Evolutionary conservation across 2,329 filamentous ascomycete genomes (phyloP).

Genomic region (Aspergillus neoniger): DNA sequence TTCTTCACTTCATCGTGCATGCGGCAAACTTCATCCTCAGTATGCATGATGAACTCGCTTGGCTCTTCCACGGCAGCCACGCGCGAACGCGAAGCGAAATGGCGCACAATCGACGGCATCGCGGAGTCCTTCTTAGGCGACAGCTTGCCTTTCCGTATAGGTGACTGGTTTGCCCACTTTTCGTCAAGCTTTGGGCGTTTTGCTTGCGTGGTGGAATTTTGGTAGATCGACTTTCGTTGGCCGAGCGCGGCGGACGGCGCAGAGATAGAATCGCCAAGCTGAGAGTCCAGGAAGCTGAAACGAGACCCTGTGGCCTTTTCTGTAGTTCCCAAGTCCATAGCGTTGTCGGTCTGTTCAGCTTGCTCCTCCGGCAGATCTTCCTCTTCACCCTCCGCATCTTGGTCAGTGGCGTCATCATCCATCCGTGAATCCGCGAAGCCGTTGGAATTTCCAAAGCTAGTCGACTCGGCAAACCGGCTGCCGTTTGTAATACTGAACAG

Average conservation of each 20-base stretch:
- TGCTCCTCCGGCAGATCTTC: conserved; percentile 46
- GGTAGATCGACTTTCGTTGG: conserved; percentile 43
- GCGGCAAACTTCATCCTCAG: conserved; percentile 68
- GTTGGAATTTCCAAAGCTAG: conserved; percentile 28
- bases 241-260: conserved; percentile 18
- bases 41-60: conserved; percentile 70
- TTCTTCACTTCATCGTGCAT: conserved; percentile 57
- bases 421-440: conserved; percentile 30
- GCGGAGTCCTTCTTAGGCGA: conserved; percentile 58
- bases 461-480: conserved; percentile 29
- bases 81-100: conserved; percentile 60
- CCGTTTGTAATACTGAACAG: conserved; percentile 32
- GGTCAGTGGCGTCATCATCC: conserved; percentile 26
- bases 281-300: conserved; percentile 36
- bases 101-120: conserved; percentile 71
- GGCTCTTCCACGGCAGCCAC: conserved; percentile 67
- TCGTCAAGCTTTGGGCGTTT: conserved; percentile 48
- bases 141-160: conserved; percentile 36
- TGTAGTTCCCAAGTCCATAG: conserved; percentile 30
- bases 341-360: conserved; percentile 39
- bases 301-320: conserved; percentile 20
- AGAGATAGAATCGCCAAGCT: conserved; percentile 29
- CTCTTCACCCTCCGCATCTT: conserved; percentile 41
- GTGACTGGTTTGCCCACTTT: conserved; percentile 38
- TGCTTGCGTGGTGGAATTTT: conserved; percentile 42